Evolutionary conservation across 768 basidiomycete genomes (phyloP).

Genomic region (Crassisporium funariophilum): DNA sequence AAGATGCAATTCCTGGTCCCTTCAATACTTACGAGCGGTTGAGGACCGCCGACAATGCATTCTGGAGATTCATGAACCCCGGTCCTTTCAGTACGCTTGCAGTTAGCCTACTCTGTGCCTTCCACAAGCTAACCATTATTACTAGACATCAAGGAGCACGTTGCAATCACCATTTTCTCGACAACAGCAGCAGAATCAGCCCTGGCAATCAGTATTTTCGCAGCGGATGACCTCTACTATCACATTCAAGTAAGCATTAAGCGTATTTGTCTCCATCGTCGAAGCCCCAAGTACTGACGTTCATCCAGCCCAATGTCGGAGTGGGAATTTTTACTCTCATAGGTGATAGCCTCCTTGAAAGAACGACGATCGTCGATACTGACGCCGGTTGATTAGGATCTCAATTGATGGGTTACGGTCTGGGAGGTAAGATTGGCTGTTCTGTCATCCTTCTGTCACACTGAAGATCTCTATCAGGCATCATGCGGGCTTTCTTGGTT

Average conservation of each 20-base stretch:
- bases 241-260: slow-evolving; percentile 34
- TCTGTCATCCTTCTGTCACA: not conserved
- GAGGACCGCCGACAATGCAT: slow-evolving; percentile 36
- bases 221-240: slow-evolving; percentile 53
- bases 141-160: slow-evolving; percentile 57
- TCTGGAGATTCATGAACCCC: slow-evolving; percentile 62
- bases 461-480: slow-evolving; percentile 19
- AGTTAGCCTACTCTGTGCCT: not conserved
- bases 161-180: slow-evolving; percentile 62
- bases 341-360: slow-evolving; percentile 15
- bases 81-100: slow-evolving; percentile 57
- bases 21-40: slow-evolving; percentile 26
- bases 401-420: slow-evolving; percentile 44
- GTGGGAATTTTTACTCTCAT: slow-evolving; percentile 46
- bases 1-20: slow-evolving; percentile 41
- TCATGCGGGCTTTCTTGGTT: slow-evolving; percentile 53
- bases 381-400: slow-evolving; percentile 21
- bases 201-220: slow-evolving; percentile 60
- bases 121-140: not conserved
- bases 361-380: not conserved
- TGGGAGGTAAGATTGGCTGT: slow-evolving; percentile 30
- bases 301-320: slow-evolving; percentile 38
- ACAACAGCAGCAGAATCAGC: slow-evolving; percentile 62
- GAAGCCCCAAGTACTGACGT: not conserved
- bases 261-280: not conserved